Percentiles rank a stretch among this genome's conserved stretches.
phyloP scores from a whole-genome alignment of 1,139 yeast genomes.

The Magnusiomyces ingens region DNA sequence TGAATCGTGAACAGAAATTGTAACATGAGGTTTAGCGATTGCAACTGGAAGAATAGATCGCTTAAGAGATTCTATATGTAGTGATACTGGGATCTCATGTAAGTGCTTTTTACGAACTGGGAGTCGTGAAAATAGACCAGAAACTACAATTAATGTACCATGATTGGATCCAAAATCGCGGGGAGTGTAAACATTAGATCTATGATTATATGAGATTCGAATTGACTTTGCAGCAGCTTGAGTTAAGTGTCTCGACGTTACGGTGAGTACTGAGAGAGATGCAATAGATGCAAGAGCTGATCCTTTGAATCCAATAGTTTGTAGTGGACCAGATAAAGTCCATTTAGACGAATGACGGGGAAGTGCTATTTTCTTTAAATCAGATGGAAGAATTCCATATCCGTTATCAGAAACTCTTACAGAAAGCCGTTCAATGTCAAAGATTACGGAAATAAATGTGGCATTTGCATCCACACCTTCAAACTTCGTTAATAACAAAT shows the following conservation, averaged over 20 bases:
- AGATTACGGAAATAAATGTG: conserved; percentile 33
- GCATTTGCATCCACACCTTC: conserved; percentile 47
- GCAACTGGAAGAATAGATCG: conserved; percentile 34
- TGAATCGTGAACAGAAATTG: conserved; percentile 23
- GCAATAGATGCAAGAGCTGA: conserved; percentile 26
- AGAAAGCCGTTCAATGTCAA: conserved; percentile 38
- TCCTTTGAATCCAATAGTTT: conserved; percentile 36
- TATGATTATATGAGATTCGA: conserved; percentile 21
- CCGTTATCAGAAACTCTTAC: conserved; percentile 50
- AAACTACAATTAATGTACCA: conserved; percentile 50
- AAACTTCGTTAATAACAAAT: background rate
- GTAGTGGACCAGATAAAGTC: conserved; percentile 28
- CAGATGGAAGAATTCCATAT: conserved; percentile 46
- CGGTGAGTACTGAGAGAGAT: conserved; percentile 26
- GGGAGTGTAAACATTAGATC: conserved; percentile 12
- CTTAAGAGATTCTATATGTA: conserved; percentile 34
- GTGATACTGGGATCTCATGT: conserved; percentile 24
- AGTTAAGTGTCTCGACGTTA: conserved; percentile 31
- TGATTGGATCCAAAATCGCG: conserved; percentile 13
- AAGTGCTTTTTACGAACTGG: conserved; percentile 50
- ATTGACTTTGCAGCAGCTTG: conserved; percentile 34
- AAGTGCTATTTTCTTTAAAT: conserved; percentile 36
- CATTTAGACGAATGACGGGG: conserved; percentile 43
- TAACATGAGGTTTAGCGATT: conserved; percentile 29
- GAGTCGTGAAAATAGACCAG: conserved; percentile 44